Conservation (phyloP, 768 basidiomycete genomes). For the Flagelloscypha sp. region DNA sequence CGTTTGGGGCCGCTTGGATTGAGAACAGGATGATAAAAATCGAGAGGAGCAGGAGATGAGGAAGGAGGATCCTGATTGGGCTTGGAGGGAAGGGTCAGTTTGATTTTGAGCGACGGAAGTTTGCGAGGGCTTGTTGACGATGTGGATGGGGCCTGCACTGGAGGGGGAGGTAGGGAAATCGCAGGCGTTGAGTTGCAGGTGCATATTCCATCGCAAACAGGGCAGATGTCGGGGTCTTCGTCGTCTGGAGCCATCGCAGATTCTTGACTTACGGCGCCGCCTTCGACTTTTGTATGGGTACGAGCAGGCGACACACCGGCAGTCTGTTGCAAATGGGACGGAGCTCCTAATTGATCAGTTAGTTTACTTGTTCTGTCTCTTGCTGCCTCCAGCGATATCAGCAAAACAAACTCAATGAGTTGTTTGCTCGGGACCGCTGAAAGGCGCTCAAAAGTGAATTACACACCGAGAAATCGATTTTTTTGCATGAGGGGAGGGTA, state of each 20-base stretch:
- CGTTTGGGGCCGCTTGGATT: too few relatives aligned
- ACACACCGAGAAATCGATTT: too few relatives aligned
- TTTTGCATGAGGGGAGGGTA: too few relatives aligned
- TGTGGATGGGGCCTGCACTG: conserved; percentile 20
- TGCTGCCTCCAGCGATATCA: too few relatives aligned
- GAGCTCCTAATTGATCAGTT: too few relatives aligned
- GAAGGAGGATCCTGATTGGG: conserved; percentile 12
- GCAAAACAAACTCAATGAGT: too few relatives aligned
- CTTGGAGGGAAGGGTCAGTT: conserved; percentile 53
- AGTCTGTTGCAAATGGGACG: conserved; percentile 50
- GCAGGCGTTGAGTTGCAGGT: conserved; percentile 54
- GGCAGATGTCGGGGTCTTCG: conserved; percentile 83
- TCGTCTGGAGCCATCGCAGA: conserved; percentile 41
- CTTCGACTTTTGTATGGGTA: conserved; percentile 40
- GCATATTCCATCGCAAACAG: conserved; percentile 86
- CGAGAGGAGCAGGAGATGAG: conserved; percentile 11
- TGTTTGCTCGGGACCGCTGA: too few relatives aligned
- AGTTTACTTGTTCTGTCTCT: too few relatives aligned
- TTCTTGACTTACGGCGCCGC: conserved; percentile 24
- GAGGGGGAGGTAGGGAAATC: conserved; percentile 21
- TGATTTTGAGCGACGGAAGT: conserved; percentile 56
- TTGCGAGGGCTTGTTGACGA: conserved; percentile 21
- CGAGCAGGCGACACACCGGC: conserved; percentile 61
- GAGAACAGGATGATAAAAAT: conserved; percentile 12
- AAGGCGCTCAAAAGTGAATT: too few relatives aligned